phyloP scores from a whole-genome alignment of 768 basidiomycete species.

The Agaricus bisporus region DNA sequence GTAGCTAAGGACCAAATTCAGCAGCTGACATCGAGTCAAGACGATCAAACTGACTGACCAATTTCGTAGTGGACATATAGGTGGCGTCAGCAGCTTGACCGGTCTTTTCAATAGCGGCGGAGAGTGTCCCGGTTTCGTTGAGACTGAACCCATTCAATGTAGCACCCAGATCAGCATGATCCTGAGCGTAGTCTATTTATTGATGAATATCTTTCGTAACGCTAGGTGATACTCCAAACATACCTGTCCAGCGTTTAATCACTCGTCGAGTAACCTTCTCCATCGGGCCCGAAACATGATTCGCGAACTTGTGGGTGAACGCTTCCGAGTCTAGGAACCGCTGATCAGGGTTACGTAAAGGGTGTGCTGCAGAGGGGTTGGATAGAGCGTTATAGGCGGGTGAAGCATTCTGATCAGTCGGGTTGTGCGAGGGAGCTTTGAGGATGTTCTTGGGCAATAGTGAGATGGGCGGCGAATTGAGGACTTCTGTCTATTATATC shows the following conservation, averaged over 20 bases:
- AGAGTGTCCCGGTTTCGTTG: conserved; percentile 69
- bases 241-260: conserved; percentile 93
- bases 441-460: conserved; percentile 92
- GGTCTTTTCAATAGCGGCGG: conserved; percentile 90
- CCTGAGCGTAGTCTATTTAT: conserved; percentile 66
- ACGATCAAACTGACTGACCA: conserved; percentile 44
- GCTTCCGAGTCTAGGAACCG: conserved; percentile 93
- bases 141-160: conserved; percentile 90
- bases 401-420: conserved; percentile 71
- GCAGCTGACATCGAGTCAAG: not conserved
- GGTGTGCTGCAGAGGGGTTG: conserved; percentile 82
- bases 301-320: conserved; percentile 93
- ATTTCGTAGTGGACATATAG: conserved; percentile 85
- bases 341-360: conserved; percentile 89
- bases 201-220: not conserved
- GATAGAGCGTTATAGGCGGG: conserved; percentile 81
- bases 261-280: conserved; percentile 92
- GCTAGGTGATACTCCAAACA: conserved; percentile 15
- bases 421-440: conserved; percentile 92
- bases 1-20: conserved; percentile 47
- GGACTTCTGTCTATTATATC: conserved; percentile 73
- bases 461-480: conserved; percentile 89
- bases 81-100: conserved; percentile 95
- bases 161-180: conserved; percentile 88
- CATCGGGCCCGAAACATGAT: conserved; percentile 87